A percentile compares a stretch with the other conserved stretches of the same genome.
Conservation (phyloP, 345 rosid genomes). For the Citrus maxima region DNA sequence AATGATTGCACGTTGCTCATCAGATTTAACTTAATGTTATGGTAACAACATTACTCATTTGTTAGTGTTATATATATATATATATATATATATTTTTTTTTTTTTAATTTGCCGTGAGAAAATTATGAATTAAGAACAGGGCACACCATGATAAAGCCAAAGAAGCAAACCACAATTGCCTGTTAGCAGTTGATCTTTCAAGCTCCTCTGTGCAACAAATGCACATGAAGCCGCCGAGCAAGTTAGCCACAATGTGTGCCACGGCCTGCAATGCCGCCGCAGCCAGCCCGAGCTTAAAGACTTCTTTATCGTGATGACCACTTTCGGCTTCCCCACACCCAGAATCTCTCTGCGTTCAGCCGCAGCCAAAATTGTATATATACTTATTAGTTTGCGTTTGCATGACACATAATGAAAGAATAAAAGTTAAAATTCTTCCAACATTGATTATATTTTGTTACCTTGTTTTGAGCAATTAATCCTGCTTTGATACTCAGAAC, state of each 20-base stretch:
- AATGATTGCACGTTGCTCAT: not conserved
- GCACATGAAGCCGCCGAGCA: slow-evolving; percentile 29
- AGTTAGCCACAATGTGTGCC: slow-evolving; percentile 19
- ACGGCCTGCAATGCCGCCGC: slow-evolving; percentile 21
- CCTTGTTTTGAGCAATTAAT: slow-evolving; percentile 17
- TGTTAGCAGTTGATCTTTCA: slow-evolving; percentile 16
- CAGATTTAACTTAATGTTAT: too few species aligned
- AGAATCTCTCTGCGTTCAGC: not conserved
- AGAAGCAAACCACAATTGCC: slow-evolving; percentile 19
- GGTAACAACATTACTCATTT: too few species aligned
- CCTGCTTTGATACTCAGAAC: slow-evolving; percentile 25
- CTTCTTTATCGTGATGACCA: not conserved
- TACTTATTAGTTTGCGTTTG: too few species aligned
- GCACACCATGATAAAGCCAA: slow-evolving; percentile 24
- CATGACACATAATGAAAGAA: too few species aligned
- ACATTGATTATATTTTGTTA: not conserved
- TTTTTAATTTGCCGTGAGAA: too few species aligned
- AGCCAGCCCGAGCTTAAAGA: slow-evolving; percentile 25
- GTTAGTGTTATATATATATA: too few species aligned
- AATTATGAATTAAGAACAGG: too few species aligned
- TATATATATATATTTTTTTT: too few species aligned
- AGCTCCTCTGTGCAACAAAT: slow-evolving; percentile 17
- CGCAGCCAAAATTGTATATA: too few species aligned
- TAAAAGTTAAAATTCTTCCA: too few species aligned
- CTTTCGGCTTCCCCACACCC: slow-evolving; percentile 6